phyloP scores from a whole-genome alignment of 2,329 filamentous ascomycete genomes.

The Annulohypoxylon truncatum region DNA sequence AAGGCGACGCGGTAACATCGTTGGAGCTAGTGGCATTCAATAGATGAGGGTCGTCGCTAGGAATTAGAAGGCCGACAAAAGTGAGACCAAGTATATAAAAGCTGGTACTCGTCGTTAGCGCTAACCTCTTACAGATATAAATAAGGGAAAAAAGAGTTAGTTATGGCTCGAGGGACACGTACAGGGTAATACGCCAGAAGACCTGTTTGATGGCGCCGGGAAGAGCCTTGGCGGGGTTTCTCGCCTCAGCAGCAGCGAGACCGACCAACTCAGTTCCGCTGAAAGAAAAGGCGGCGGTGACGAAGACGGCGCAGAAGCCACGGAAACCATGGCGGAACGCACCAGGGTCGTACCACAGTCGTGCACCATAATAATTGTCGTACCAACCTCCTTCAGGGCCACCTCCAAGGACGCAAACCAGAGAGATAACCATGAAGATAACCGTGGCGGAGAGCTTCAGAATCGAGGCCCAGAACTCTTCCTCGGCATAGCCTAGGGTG shows the following conservation, averaged over 20 bases:
- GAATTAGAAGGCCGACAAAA: constrained; percentile 63
- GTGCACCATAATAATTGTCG: constrained; percentile 61
- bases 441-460: constrained; percentile 69
- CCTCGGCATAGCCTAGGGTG: constrained; percentile 66
- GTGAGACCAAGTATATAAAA: constrained; percentile 66
- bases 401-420: constrained; percentile 70
- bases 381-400: constrained; percentile 63
- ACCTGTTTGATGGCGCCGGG: constrained; percentile 87
- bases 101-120: constrained; percentile 35
- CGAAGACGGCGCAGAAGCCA: constrained; percentile 77
- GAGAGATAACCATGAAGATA: constrained; percentile 72
- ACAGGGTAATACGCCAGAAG: constrained; percentile 67
- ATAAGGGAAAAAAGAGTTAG: not conserved
- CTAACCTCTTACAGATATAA: not conserved
- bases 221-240: constrained; percentile 76
- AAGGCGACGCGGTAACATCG: constrained; percentile 63
- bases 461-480: constrained; percentile 69
- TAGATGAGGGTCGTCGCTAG: constrained; percentile 59
- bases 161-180: constrained; percentile 21
- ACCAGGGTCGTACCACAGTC: constrained; percentile 62
- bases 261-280: constrained; percentile 81
- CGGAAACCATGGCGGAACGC: constrained; percentile 79
- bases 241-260: constrained; percentile 76
- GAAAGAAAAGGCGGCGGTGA: constrained; percentile 79
- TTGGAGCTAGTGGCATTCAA: constrained; percentile 60